These are phyloP conservation scores for Amanita pallidorosea DNA, from an alignment of 768 basidiomycete genomes.

Conservation along the genomic window DNA sequence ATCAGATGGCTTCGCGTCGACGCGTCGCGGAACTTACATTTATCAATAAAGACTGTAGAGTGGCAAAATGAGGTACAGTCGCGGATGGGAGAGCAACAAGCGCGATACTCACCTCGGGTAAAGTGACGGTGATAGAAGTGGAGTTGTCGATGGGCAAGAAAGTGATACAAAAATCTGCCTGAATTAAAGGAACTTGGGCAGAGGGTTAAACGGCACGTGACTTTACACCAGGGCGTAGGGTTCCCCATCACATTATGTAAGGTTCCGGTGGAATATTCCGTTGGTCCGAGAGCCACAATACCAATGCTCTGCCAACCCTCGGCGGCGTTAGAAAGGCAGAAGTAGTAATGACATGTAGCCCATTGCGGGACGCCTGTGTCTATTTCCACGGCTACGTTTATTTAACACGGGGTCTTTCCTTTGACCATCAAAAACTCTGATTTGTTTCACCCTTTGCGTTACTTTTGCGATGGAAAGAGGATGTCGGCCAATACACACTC, in stretches of 20 bases:
- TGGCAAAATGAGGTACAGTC: neutral
- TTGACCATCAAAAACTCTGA: neutral
- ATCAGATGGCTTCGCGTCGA: slow-evolving; percentile 26
- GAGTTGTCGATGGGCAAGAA: slow-evolving; percentile 36
- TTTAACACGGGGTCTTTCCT: neutral
- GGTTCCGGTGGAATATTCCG: slow-evolving; percentile 5
- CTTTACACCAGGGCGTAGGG: slow-evolving; percentile 8
- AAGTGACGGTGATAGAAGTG: slow-evolving; percentile 29
- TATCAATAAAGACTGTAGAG: slow-evolving; percentile 12
- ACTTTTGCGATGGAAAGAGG: neutral
- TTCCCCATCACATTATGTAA: slow-evolving; percentile 5
- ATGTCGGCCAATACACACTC: neutral
- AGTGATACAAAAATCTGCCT: slow-evolving; percentile 38
- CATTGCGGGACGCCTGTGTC: neutral
- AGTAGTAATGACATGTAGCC: neutral
- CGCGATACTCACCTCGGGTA: slow-evolving; percentile 28
- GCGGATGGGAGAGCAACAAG: slow-evolving; percentile 19
- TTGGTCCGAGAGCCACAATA: neutral
- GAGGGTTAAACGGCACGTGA: slow-evolving; percentile 47
- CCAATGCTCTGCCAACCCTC: neutral
- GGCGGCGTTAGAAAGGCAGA: neutral
- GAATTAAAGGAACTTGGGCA: slow-evolving; percentile 65
- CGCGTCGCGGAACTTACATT: slow-evolving; percentile 36
- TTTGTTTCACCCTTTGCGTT: neutral
- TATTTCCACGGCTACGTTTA: neutral